Evolutionary conservation across 306 rosid genomes (phyloP).

Genomic region (Delonix regia): DNA sequence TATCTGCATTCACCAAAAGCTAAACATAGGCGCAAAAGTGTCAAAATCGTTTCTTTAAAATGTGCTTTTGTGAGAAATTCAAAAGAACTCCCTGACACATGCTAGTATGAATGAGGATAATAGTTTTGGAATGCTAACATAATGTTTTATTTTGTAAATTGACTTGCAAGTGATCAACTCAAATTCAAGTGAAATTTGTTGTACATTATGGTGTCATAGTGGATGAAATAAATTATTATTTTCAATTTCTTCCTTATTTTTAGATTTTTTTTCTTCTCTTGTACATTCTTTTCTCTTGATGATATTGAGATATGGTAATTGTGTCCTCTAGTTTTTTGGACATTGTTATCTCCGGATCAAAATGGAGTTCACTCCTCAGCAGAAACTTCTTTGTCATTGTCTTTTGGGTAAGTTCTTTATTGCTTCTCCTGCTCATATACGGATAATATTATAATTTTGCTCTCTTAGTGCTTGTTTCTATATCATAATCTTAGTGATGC

Average conservation of each 20-base stretch:
- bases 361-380: conserved; percentile 63
- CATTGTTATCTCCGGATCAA: conserved; percentile 69
- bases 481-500: conserved; percentile 17
- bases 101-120: background rate
- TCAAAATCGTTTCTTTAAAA: background rate
- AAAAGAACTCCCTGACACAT: background rate
- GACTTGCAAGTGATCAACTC: background rate
- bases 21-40: background rate
- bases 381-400: conserved; percentile 74
- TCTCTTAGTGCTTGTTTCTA: background rate
- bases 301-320: conserved; percentile 31
- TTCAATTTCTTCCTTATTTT: background rate
- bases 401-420: conserved; percentile 62
- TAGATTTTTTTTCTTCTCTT: background rate
- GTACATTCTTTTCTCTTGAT: conserved; percentile 5
- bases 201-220: background rate
- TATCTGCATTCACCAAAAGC: conserved; percentile 1
- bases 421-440: conserved; percentile 1
- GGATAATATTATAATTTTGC: background rate
- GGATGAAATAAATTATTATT: conserved; percentile 3
- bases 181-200: background rate
- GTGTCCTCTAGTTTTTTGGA: conserved; percentile 66
- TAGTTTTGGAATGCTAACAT: background rate
- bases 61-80: background rate
- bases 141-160: background rate